phyloP scores from a whole-genome alignment of 768 basidiomycete genomes.

The Boletus sp. region DNA sequence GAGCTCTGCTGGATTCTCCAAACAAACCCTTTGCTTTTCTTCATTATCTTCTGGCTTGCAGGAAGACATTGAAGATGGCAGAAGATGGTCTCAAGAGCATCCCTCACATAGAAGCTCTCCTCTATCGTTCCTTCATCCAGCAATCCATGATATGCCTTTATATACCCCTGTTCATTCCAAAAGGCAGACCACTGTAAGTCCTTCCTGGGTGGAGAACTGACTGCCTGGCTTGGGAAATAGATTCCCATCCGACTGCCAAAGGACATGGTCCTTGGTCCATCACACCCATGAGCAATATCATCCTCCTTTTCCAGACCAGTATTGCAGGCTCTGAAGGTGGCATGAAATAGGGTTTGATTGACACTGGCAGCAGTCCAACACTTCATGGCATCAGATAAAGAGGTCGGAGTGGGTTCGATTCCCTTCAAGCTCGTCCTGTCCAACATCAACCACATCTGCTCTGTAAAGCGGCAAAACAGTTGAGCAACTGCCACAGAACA shows the following conservation, averaged over 20 bases:
- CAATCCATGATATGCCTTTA: background rate
- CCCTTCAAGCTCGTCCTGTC: background rate
- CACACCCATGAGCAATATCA: background rate
- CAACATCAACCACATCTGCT: constrained; percentile 1
- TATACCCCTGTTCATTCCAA: background rate
- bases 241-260: background rate
- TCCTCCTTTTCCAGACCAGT: background rate
- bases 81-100: constrained; percentile 1
- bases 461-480: background rate
- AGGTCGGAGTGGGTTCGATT: background rate
- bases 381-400: constrained; percentile 6
- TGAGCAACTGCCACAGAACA: background rate
- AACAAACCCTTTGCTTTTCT: constrained; percentile 8
- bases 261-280: background rate
- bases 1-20: background rate
- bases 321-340: constrained; percentile 2
- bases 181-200: background rate
- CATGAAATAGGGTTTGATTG: background rate
- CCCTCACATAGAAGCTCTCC: background rate
- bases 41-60: background rate
- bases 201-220: background rate
- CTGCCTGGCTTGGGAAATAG: background rate
- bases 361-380: constrained; percentile 7
- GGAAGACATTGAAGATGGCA: constrained; percentile 5
- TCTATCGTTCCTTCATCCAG: background rate